Base-by-base conservation (phyloP, 768 basidiomycete genomes). In the Kwoniella sp. region DNA sequence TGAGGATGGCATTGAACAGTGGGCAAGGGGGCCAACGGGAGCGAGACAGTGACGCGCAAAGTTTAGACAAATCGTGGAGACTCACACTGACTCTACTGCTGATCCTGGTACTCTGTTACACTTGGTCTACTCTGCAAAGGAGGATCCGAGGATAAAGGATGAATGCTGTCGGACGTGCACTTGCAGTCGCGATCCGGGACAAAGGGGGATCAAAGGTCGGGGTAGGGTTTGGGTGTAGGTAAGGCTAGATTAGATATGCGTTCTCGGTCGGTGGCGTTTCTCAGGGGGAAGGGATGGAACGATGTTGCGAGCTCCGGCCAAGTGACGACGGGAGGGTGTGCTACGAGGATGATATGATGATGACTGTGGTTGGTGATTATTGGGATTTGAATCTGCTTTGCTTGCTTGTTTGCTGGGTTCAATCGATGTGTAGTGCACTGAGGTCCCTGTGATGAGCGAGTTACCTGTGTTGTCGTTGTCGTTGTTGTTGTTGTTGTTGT, bases 131-230 rank as follows among this genome's bases (percentile, higher is more conserved):
- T 13, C 13, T 44, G 40, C 3, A 44, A 44, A 44, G 40, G 40
- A 44, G 40, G 10, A 10, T 44, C 17, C 3, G 40, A 44, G 40
- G 40, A 44, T 19, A 44, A 44, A 44, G 40, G 40, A 44, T 44
- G 40, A 19, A 9, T 44, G 17, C 17, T 15, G 10, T 44, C 17
- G 17, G 8, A 44, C 40, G 40, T 44, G 40, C 40, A n/a, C n/a
- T n/a, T n/a, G n/a, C n/a, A n/a, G n/a, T n/a, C n/a, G n/a, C n/a
- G 40, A 9, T 44, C 10, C 17, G 17, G 40, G 40, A 44, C 40
- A 44, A 44, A 44, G 40, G 40, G 40, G 40, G 17, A 44, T 44
- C 40, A 44, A 44, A 44, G 40, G 40, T 44, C 40, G 10, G 40
- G 17, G 17, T 44, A 15, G 40, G 40, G 10, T 44, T 44, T 19